These are phyloP conservation scores for Globisporangium canariense DNA, from an alignment of 352 stramenopile species.

Conservation along the genomic window DNA sequence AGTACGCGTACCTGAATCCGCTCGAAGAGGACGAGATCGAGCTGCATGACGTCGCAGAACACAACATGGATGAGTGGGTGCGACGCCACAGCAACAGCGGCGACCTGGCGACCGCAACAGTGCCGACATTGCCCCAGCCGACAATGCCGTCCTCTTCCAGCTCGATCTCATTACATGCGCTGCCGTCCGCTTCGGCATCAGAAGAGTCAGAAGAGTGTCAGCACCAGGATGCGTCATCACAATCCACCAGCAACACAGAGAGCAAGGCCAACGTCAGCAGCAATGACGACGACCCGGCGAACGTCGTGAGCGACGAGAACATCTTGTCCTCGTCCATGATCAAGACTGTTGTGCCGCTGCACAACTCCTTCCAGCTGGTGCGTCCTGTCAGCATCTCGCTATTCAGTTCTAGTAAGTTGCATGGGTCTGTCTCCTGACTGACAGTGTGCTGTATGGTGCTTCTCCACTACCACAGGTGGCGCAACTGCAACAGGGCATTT, in stretches of 20 bases:
- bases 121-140: slow-evolving; percentile 21
- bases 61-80: slow-evolving; percentile 65
- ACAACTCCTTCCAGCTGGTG: slow-evolving; percentile 66
- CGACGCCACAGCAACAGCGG: slow-evolving; percentile 27
- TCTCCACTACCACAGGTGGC: slow-evolving; percentile 27
- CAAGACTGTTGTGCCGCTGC: slow-evolving; percentile 66
- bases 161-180: background rate
- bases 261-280: slow-evolving; percentile 9
- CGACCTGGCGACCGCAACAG: slow-evolving; percentile 15
- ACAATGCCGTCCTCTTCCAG: background rate
- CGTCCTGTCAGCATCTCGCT: slow-evolving; percentile 11
- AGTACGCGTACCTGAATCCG: slow-evolving; percentile 75
- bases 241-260: slow-evolving; percentile 17
- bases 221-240: slow-evolving; percentile 10
- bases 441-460: background rate
- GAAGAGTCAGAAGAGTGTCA: background rate
- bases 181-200: background rate
- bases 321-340: slow-evolving; percentile 69
- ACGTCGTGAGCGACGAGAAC: slow-evolving; percentile 43
- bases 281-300: slow-evolving; percentile 33
- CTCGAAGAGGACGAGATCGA: slow-evolving; percentile 40
- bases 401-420: background rate
- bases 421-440: background rate
- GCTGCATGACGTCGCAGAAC: slow-evolving; percentile 27
- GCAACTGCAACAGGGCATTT: slow-evolving; percentile 56